Evolutionary conservation across 2,329 filamentous ascomycete species (phyloP).

Genomic region (Cercospora nicotianae): DNA sequence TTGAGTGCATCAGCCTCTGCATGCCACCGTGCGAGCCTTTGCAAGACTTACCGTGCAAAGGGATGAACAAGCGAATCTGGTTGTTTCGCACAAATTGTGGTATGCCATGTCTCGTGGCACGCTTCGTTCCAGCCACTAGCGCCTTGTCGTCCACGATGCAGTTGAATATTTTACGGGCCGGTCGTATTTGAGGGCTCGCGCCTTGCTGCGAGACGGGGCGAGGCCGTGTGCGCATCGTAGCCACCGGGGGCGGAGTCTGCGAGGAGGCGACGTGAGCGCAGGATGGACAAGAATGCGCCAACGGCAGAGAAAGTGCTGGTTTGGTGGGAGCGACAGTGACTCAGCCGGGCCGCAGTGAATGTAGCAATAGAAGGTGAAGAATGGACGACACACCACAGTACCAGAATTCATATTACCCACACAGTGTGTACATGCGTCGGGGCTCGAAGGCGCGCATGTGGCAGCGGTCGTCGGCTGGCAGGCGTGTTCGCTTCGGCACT

Average conservation of each 20-base stretch:
- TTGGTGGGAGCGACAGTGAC: background rate
- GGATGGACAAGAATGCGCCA: background rate
- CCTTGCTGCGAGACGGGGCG: slow-evolving; percentile 34
- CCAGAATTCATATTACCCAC: slow-evolving; percentile 6
- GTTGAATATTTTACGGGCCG: slow-evolving; percentile 52
- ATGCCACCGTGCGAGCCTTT: background rate
- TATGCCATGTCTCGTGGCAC: slow-evolving; percentile 53
- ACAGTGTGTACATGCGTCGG: background rate
- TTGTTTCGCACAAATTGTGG: slow-evolving; percentile 53
- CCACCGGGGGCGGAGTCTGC: slow-evolving; percentile 11
- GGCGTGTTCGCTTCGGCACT: background rate
- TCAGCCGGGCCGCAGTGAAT: background rate
- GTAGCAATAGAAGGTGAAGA: background rate
- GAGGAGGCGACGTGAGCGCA: background rate
- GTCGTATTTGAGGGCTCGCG: slow-evolving; percentile 21
- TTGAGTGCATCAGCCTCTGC: slow-evolving; percentile 27
- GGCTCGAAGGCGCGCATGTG: slow-evolving; percentile 3
- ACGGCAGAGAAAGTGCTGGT: background rate
- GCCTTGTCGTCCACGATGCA: slow-evolving; percentile 56
- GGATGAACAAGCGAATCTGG: slow-evolving; percentile 53
- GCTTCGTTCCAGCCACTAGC: slow-evolving; percentile 53
- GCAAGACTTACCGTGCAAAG: slow-evolving; percentile 50
- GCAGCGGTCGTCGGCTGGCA: background rate
- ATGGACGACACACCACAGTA: slow-evolving; percentile 7
- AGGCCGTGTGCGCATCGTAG: slow-evolving; percentile 32